Base-by-base conservation (phyloP, 129 eudicot genomes). In the Gnaphalium uliginosum region DNA sequence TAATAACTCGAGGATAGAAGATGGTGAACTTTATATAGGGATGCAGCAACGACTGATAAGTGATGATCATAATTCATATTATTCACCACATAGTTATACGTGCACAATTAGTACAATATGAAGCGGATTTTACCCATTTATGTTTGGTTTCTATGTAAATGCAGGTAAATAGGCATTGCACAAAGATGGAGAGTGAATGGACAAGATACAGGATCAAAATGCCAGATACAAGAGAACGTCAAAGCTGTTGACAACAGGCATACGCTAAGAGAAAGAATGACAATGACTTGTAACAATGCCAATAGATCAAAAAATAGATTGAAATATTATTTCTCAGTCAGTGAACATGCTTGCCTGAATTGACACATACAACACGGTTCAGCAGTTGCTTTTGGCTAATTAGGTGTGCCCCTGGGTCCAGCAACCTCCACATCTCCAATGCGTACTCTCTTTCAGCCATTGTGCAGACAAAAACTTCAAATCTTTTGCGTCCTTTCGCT, bases 371-470 rank as follows among this genome's bases (percentile, higher is more conserved):
- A 74, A 94, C 87, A 75, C 99, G 99, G 57, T 81, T 82, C 85
- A 83, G 48, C 27, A 94, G 79, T 76, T 94, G 90, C 41, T 89
- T 91, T 69, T 90, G 71, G 67, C 65, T 69, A 71, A 94, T 94
- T 82, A 94, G 76, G 80, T 84, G 84, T 21, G 96, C 74, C 67
- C 85, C 97, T 30, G 99, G 99, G 77, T 94, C 99, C 13, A 94
- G 86, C 76, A 94, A 77, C 86, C 99, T 85, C 99, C 99, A 94
- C 89, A 94, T 94, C 69, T 94, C 99, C 69, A 94, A 79, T 60
- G 99, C 99, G 80, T 94, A 94, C 71, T 94, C 96, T 77, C 97
- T 87, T 81, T 94, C 99, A 51, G 99, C 99, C 99, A 94, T 88
- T 11, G 99, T 94, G 72, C 99, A 94, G 26, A 94, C 96, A 79